Evolutionary conservation across 768 basidiomycete genomes (phyloP), one percentile per base, ranked within the genome.

Genomic region (Pisolithus sp.): DNA sequence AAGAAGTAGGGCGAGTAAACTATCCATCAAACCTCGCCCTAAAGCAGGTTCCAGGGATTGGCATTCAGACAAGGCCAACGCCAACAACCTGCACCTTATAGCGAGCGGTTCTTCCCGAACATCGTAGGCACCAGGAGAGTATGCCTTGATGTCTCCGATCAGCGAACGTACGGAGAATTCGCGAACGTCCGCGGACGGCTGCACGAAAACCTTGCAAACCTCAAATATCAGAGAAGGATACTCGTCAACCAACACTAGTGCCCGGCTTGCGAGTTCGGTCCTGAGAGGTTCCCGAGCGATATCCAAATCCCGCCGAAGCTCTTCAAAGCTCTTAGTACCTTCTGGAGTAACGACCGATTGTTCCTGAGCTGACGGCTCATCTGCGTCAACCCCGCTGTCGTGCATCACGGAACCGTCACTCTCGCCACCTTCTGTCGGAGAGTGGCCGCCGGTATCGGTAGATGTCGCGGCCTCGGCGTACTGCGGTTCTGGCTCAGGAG

Each of bases 171-270:
- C 75, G 7, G 86, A 85, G 56, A 83, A 72, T 23, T 78, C 74
- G 54, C 85, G 82, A 59, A 84, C 78, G 40, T 74, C 70, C 44
- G 74, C 78, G 49, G 73, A 73, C 10, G 79, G 72, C 24, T 84
- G 83, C 51, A 88, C 77, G 67, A 96, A 93, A 20, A 89, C 88
- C 23, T 77, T 77, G 57, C 87, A 83, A 36, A 96, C 77, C 63
- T 96, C 93, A 62, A 94, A 96, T 39, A 96, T 82, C 50, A 98
- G 79, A 7, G 86, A 84, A 3, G 88, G 82, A 60, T 93, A 86
- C 56, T 89, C 83, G 62, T 96, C 93, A 43, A 95, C 83, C 28
- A 99, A 77, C 10, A 74, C 69, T 50, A 99, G 71, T 0, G 91
- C 86, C 42, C 82, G 82, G 17, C 76, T 73, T 43, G 86, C 79